Conservation (phyloP, 2,329 filamentous ascomycete genomes). For the Allantophomopsis lycopodina region DNA sequence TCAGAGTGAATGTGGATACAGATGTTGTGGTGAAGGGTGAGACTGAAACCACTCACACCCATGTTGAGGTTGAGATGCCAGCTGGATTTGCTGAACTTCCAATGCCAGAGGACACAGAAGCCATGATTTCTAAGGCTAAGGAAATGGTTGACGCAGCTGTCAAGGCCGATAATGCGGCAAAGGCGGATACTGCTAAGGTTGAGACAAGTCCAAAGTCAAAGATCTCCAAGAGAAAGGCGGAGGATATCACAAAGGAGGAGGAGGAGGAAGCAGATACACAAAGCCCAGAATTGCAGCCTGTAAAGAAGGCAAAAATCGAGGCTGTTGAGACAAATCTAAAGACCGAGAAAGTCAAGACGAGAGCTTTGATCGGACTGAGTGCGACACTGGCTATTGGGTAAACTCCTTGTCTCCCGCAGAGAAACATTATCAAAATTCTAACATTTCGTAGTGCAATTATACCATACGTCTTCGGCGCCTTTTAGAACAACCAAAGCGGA, state of each 20-base stretch:
- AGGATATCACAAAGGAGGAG: constrained; percentile 43
- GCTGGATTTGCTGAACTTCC: constrained; percentile 52
- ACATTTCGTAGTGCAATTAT: constrained; percentile 17
- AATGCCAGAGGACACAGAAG: constrained; percentile 62
- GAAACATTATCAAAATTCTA: neutral
- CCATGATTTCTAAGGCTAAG: constrained; percentile 77
- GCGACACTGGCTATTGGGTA: constrained; percentile 86
- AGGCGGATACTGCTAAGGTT: constrained; percentile 21
- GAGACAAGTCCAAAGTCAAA: constrained; percentile 17
- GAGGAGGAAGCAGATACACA: constrained; percentile 25
- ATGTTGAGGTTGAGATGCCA: constrained; percentile 65
- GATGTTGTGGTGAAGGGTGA: constrained; percentile 40
- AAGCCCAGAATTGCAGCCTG: constrained; percentile 29
- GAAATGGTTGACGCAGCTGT: constrained; percentile 72
- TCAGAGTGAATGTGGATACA: constrained; percentile 59
- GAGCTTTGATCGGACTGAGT: constrained; percentile 74
- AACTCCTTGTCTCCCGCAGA: constrained; percentile 20
- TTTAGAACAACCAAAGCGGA: constrained; percentile 5
- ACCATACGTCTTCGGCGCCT: constrained; percentile 17
- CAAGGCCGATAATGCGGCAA: constrained; percentile 27
- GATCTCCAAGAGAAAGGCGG: constrained; percentile 60
- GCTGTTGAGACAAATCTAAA: constrained; percentile 68
- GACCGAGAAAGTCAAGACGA: constrained; percentile 75
- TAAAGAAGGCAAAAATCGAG: constrained; percentile 72
- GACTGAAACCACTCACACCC: constrained; percentile 55